Conservation (phyloP, 1,139 yeast genomes). For the Nakaseomyces sp. region DNA sequence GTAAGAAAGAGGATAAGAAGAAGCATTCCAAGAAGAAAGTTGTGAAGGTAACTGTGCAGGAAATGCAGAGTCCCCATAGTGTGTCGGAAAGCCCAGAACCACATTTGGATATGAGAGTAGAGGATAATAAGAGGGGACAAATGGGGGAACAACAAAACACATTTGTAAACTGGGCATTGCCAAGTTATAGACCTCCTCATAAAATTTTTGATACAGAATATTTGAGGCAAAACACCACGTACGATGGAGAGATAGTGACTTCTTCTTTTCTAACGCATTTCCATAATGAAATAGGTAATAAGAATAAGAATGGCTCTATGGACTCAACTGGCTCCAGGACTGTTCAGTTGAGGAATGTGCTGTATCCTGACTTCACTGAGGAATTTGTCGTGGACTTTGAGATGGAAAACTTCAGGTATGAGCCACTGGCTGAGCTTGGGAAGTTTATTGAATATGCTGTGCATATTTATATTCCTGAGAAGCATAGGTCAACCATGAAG, state of each 20-base stretch:
- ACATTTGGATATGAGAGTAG: not conserved
- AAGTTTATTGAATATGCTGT: slow-evolving; percentile 46
- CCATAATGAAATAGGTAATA: slow-evolving; percentile 14
- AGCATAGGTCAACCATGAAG: slow-evolving; percentile 35
- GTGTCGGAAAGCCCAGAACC: slow-evolving; percentile 1
- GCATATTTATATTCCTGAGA: slow-evolving; percentile 37
- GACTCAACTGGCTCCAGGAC: not conserved
- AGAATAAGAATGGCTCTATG: not conserved
- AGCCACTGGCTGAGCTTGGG: slow-evolving; percentile 68
- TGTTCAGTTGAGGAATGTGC: slow-evolving; percentile 22
- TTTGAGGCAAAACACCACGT: slow-evolving; percentile 7
- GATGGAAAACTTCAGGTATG: slow-evolving; percentile 31
- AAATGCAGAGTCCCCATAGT: too few species aligned
- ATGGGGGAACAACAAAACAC: slow-evolving; percentile 4
- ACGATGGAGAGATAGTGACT: slow-evolving; percentile 11
- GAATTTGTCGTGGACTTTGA: slow-evolving; percentile 25
- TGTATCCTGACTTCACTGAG: slow-evolving; percentile 29
- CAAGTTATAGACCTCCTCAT: slow-evolving; percentile 11
- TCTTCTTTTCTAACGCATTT: slow-evolving; percentile 15
- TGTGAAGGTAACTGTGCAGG: too few species aligned
- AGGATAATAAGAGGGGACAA: slow-evolving; percentile 3
- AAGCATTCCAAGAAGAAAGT: too few species aligned
- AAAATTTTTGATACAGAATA: slow-evolving; percentile 18
- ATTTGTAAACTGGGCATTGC: slow-evolving; percentile 12
- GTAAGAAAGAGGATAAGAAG: not conserved